Percentiles rank a stretch among this genome's conserved stretches.
Evolutionary conservation across 2,329 filamentous ascomycete genomes (phyloP).

Genomic region (Didymella sp.): DNA sequence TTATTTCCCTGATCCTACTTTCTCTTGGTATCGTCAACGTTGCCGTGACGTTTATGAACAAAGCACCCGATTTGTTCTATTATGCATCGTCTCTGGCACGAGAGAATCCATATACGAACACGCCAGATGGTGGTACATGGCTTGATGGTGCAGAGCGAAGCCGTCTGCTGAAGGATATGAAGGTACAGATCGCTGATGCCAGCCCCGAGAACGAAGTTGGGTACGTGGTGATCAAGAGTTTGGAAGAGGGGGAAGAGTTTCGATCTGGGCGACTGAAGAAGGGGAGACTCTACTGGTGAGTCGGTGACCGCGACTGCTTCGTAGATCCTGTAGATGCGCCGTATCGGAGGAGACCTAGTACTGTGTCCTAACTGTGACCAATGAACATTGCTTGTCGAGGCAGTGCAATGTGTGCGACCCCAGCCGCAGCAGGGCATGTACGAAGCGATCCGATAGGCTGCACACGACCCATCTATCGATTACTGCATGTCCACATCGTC

Average conservation of each 20-base stretch:
- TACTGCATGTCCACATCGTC: neutral
- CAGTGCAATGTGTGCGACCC: neutral
- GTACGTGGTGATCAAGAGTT: constrained; percentile 27
- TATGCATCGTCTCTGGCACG: constrained; percentile 29
- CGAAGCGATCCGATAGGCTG: neutral
- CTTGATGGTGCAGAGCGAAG: constrained; percentile 30
- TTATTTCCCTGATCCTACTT: neutral
- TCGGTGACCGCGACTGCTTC: neutral
- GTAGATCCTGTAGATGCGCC: neutral
- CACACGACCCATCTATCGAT: neutral
- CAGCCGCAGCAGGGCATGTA: neutral
- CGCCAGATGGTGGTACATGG: constrained; percentile 22
- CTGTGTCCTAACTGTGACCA: too few relatives aligned
- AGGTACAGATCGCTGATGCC: constrained; percentile 33
- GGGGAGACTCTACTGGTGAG: neutral
- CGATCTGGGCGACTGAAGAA: neutral
- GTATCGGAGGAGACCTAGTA: neutral
- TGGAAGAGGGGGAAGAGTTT: neutral
- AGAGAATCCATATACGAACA: constrained; percentile 28
- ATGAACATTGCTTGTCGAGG: neutral
- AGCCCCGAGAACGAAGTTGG: constrained; percentile 22
- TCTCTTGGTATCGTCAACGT: constrained; percentile 4
- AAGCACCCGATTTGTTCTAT: constrained; percentile 32
- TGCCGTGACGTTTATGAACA: neutral
- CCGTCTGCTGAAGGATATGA: constrained; percentile 24